phyloP scores from a whole-genome alignment of 2,329 filamentous ascomycete species.

The Fusarium sambucinum region DNA sequence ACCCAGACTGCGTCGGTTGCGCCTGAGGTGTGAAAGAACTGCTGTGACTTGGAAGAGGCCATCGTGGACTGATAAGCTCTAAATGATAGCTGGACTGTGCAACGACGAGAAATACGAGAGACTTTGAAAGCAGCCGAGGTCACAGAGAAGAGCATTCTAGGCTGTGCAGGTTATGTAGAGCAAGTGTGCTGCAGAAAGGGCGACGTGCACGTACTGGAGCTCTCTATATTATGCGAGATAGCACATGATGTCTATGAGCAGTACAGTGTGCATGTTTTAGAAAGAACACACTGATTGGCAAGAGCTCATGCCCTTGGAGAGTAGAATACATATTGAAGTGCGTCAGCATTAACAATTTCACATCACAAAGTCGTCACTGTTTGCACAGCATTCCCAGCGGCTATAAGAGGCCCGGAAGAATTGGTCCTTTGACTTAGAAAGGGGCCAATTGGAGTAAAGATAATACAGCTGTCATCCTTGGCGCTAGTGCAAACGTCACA shows the following conservation, averaged over 20 bases:
- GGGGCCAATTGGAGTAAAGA: background rate
- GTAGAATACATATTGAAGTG: background rate
- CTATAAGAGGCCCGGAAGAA: background rate
- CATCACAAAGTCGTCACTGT: slow-evolving; percentile 27
- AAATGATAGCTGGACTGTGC: slow-evolving; percentile 8
- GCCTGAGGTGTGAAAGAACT: slow-evolving; percentile 58
- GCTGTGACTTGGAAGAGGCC: slow-evolving; percentile 22
- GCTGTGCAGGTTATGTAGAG: background rate
- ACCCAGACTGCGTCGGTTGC: slow-evolving; percentile 66
- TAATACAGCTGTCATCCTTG: background rate
- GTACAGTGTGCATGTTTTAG: background rate
- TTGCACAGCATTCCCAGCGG: background rate
- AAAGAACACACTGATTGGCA: background rate
- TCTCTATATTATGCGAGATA: background rate
- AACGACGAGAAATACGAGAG: slow-evolving; percentile 13
- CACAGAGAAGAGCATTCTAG: slow-evolving; percentile 25
- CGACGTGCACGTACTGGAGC: background rate
- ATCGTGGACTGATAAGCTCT: slow-evolving; percentile 27
- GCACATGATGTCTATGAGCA: background rate
- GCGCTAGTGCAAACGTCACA: slow-evolving; percentile 5
- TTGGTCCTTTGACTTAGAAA: slow-evolving; percentile 3
- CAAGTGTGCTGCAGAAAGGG: background rate
- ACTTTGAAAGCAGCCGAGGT: slow-evolving; percentile 4
- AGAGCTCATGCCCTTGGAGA: background rate
- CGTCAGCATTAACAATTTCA: background rate